A percentile compares a stretch with the other conserved stretches of the same genome.
These are phyloP conservation scores for Clarkia xantiana DNA, from an alignment of 345 rosid genomes.

Conservation along the genomic window DNA sequence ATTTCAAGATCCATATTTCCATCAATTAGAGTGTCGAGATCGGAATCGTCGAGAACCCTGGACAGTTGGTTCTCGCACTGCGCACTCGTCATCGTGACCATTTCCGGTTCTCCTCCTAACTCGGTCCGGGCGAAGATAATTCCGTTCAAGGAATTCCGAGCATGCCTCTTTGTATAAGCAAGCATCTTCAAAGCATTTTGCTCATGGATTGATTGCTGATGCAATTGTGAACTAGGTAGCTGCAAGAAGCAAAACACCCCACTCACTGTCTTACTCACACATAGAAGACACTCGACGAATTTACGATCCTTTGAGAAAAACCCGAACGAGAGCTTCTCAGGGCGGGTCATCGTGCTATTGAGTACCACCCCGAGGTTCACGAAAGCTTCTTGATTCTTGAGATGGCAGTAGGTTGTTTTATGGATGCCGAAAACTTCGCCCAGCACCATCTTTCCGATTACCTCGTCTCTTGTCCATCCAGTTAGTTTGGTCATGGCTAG, in stretches of 20 bases:
- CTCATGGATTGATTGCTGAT: slow-evolving; percentile 92
- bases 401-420: slow-evolving; percentile 46
- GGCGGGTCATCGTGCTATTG: slow-evolving; percentile 56
- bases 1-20: slow-evolving; percentile 75
- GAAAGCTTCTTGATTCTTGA: slow-evolving; percentile 75
- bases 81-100: slow-evolving; percentile 56
- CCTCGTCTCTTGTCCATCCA: slow-evolving; percentile 75
- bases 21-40: slow-evolving; percentile 68
- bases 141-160: slow-evolving; percentile 68
- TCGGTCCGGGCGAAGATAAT: slow-evolving; percentile 55
- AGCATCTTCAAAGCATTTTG: slow-evolving; percentile 59
- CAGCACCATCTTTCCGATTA: slow-evolving; percentile 68
- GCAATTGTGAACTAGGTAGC: slow-evolving; percentile 82
- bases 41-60: slow-evolving; percentile 75
- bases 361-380: slow-evolving; percentile 63
- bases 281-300: slow-evolving; percentile 65
- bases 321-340: slow-evolving; percentile 70
- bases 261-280: slow-evolving; percentile 62
- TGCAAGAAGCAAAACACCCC: slow-evolving; percentile 95
- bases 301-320: slow-evolving; percentile 60
- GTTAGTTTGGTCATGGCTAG: slow-evolving; percentile 73
- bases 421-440: slow-evolving; percentile 81
- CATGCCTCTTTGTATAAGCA: slow-evolving; percentile 74
- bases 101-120: slow-evolving; percentile 57
- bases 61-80: slow-evolving; percentile 71